Base-by-base conservation (phyloP, 2,329 filamentous ascomycete genomes). In the Diatrype stigma region DNA sequence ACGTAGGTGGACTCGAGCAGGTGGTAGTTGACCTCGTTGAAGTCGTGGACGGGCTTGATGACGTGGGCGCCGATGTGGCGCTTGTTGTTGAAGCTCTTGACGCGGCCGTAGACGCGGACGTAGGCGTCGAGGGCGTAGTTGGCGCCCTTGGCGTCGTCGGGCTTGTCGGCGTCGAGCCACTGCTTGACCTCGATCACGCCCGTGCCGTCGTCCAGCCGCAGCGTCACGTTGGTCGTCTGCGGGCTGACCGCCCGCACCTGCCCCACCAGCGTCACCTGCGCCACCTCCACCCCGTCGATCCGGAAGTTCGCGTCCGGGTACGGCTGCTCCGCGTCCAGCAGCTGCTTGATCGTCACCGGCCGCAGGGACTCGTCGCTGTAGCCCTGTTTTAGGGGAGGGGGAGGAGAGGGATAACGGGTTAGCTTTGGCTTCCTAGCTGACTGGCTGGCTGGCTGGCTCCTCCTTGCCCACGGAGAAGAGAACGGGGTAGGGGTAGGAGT, bases 141-240 rank as follows among this genome's bases (percentile, higher is more conserved):
- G 19, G 75, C 67, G 56, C 76, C 77, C 38, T 75, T 73, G 26
- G 69, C 64, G 37, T 70, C 67, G 34, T 79, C 76, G 51, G 71
- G 70, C 65, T 79, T 79, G 64, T 84, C 81, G 58, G 79, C 72
- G 70, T 93, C 87, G 51, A 89, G 78, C 87, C 89, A 96, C 69
- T 88, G 85, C 75, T 94, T 95, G 59, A 90, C 92, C 71, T 99
- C 95, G 62, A 96, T 86, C 55, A 85, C 79, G 53, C 90, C 92
- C 1, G 95, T 99, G 67, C 94, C 94, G 71, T 99, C 94, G 72
- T 99, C 94, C 62, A 99, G 77, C 64, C 86, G 89, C 79, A 95
- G 96, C 44, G 90, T 96, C 60, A 91, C 85, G 73, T 96, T 95
- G 59, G 93, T 96, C 38, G 87, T 82, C 73, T 96, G 90, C n/a